Conservation (phyloP, 495 filamentous ascomycete genomes). For the Annulohypoxylon maeteangense region DNA sequence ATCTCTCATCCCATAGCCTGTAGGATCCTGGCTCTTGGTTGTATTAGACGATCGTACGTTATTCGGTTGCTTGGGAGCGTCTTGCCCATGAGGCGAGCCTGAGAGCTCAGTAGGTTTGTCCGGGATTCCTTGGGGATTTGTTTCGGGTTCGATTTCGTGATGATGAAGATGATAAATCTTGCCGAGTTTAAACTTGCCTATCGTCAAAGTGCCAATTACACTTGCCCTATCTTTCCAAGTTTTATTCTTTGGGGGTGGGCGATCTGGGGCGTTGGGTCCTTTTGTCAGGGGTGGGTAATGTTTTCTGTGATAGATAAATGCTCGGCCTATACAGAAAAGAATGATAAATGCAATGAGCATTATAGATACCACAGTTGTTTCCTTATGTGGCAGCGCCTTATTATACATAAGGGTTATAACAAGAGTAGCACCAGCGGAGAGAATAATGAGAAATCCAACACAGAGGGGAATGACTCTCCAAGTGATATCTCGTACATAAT, state of each 20-base stretch:
- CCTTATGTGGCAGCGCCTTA: conserved; percentile 33
- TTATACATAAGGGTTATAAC: conserved; percentile 18
- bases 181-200: conserved; percentile 6
- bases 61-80: not conserved
- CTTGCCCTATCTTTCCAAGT: not conserved
- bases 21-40: not conserved
- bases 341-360: conserved; percentile 27
- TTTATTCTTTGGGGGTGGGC: not conserved
- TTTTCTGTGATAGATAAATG: conserved; percentile 22
- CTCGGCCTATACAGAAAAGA: conserved; percentile 30
- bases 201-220: not conserved
- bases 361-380: conserved; percentile 30
- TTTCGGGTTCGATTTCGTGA: not conserved
- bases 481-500: conserved; percentile 37
- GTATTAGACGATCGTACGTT: not conserved
- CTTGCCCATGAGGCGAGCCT: not conserved
- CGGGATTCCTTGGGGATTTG: not conserved
- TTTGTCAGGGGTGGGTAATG: conserved; percentile 18
- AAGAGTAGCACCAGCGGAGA: conserved; percentile 37
- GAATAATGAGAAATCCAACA: conserved; percentile 22
- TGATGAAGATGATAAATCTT: not conserved
- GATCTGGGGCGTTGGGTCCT: conserved; percentile 17
- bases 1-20: not conserved
- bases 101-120: conserved; percentile 11
- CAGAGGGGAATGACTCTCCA: conserved; percentile 37